Percentiles rank a stretch among this genome's conserved stretches.
These are phyloP conservation scores for Cucurbita ficifolia DNA, from an alignment of 306 rosid genomes.

Conservation along the genomic window DNA sequence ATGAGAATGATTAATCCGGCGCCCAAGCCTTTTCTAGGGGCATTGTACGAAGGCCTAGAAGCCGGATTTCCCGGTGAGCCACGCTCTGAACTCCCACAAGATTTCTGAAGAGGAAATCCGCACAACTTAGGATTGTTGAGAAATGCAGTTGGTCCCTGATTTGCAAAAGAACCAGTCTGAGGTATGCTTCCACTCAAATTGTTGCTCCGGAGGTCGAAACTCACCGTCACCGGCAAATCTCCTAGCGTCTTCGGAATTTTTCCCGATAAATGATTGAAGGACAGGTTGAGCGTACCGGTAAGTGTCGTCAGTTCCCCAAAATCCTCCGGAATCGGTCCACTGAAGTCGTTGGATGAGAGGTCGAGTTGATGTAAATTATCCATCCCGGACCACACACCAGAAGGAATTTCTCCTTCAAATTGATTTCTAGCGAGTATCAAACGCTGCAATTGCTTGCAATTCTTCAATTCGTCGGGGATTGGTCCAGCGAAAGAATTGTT, in stretches of 20 bases:
- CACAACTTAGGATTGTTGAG: conserved; percentile 62
- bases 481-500: conserved; percentile 57
- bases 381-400: conserved; percentile 45
- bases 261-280: conserved; percentile 69
- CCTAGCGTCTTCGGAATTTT: conserved; percentile 56
- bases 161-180: conserved; percentile 77
- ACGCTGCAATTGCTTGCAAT: conserved; percentile 60
- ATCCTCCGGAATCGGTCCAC: conserved; percentile 50
- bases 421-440: conserved; percentile 51
- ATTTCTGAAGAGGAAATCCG: conserved; percentile 74
- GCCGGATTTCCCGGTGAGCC: conserved; percentile 27
- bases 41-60: conserved; percentile 9
- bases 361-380: conserved; percentile 46
- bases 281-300: conserved; percentile 74
- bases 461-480: conserved; percentile 24
- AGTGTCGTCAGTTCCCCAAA: conserved; percentile 48
- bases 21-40: conserved; percentile 32
- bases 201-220: conserved; percentile 69
- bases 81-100: conserved; percentile 29
- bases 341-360: conserved; percentile 50
- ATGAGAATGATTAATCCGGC: conserved; percentile 67
- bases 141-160: conserved; percentile 92
- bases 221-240: conserved; percentile 56
- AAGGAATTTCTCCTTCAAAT: conserved; percentile 48
- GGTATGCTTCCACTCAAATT: conserved; percentile 81